Percentiles rank a stretch among this genome's conserved stretches.
Conservation (phyloP, 2,329 filamentous ascomycete genomes). For the Didymella keratinophila region DNA sequence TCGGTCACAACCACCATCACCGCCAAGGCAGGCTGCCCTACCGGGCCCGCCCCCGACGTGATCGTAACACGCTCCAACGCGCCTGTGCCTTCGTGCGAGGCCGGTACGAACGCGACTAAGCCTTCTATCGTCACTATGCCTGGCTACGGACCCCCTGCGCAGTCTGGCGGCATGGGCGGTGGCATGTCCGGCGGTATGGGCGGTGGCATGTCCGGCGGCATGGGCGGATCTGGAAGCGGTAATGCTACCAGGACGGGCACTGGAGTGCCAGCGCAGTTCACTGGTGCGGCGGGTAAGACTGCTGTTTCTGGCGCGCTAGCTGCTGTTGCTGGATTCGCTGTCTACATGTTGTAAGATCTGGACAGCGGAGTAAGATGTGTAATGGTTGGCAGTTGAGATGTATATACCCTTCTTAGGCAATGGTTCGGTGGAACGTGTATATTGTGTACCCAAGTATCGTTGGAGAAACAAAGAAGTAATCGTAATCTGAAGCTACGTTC, state of each 20-base stretch:
- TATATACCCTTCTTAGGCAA: neutral
- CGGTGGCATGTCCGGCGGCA: neutral
- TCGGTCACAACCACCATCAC: conserved; percentile 28
- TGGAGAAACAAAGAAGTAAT: too few relatives aligned
- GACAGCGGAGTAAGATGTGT: neutral
- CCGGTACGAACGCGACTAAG: conserved; percentile 31
- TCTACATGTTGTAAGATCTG: conserved; percentile 3
- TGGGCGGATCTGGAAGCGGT: neutral
- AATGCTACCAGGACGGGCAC: neutral
- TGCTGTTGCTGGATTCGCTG: conserved; percentile 4
- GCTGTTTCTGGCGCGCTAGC: neutral
- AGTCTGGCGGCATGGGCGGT: conserved; percentile 1
- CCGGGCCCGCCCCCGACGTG: conserved; percentile 25
- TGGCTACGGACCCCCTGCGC: conserved; percentile 10
- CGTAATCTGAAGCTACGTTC: too few relatives aligned
- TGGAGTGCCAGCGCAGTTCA: conserved; percentile 16
- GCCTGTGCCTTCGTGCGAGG: conserved; percentile 25
- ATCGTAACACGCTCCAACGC: conserved; percentile 30
- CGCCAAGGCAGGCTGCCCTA: conserved; percentile 26
- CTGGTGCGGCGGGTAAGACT: conserved; percentile 16
- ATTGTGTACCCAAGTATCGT: neutral
- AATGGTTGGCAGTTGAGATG: neutral
- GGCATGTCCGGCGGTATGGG: neutral
- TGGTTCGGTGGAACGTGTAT: neutral
- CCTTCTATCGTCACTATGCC: conserved; percentile 27